Percentiles rank a stretch among this genome's conserved stretches.
Evolutionary conservation across 2,329 filamentous ascomycete species (phyloP).

Genomic region (Pseudogymnoascus verrucosus): DNA sequence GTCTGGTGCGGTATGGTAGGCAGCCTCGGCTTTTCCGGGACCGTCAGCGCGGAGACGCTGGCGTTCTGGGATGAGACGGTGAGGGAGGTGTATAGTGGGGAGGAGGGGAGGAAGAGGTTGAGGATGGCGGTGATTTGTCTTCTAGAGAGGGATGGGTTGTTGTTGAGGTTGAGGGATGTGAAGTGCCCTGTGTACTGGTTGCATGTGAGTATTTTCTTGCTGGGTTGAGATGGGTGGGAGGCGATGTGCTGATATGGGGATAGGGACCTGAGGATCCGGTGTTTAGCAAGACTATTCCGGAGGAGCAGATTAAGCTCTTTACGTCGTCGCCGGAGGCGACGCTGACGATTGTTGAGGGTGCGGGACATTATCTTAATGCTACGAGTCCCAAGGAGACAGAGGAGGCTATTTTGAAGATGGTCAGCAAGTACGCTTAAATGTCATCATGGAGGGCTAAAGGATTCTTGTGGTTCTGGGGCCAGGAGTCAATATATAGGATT

Average conservation of each 20-base stretch:
- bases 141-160: slow-evolving; percentile 39
- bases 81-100: slow-evolving; percentile 39
- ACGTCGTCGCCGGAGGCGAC: slow-evolving; percentile 37
- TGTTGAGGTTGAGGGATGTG: slow-evolving; percentile 38
- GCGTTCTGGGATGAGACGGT: slow-evolving; percentile 41
- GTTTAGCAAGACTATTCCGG: slow-evolving; percentile 33
- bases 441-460: background rate
- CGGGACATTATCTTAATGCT: slow-evolving; percentile 42
- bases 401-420: slow-evolving; percentile 35
- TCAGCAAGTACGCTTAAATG: slow-evolving; percentile 16
- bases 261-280: slow-evolving; percentile 40
- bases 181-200: slow-evolving; percentile 46
- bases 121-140: slow-evolving; percentile 39
- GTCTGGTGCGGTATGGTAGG: slow-evolving; percentile 39
- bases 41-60: slow-evolving; percentile 30
- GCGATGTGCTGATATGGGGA: background rate
- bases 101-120: slow-evolving; percentile 42
- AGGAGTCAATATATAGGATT: background rate
- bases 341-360: slow-evolving; percentile 36
- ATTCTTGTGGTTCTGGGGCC: background rate
- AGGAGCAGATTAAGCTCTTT: slow-evolving; percentile 45
- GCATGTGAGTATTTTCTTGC: slow-evolving; percentile 32
- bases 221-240: background rate
- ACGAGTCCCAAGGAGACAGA: slow-evolving; percentile 40
- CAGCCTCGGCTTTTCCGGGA: slow-evolving; percentile 38